Conservation (phyloP, 2,329 filamentous ascomycete species). For the Cladophialophora exuberans region DNA sequence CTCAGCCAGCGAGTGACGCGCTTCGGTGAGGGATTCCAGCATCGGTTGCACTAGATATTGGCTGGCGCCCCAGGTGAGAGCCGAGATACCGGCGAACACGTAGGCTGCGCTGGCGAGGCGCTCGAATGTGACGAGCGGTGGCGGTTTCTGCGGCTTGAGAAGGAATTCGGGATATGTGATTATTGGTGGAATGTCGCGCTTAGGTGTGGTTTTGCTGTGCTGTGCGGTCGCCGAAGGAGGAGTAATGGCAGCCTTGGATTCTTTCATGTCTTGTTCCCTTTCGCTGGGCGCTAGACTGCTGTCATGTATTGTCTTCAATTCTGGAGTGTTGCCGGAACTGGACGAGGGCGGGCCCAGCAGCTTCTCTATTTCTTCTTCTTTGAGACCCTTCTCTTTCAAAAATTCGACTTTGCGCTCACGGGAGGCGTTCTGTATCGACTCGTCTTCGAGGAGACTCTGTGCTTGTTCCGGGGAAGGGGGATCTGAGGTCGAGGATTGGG, state of each 20-base stretch:
- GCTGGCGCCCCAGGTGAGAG: conserved; percentile 55
- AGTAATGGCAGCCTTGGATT: not conserved
- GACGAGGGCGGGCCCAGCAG: conserved; percentile 55
- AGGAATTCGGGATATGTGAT: conserved; percentile 71
- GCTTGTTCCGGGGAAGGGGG: conserved; percentile 66
- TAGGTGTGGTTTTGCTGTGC: conserved; percentile 21
- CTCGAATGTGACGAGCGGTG: conserved; percentile 62
- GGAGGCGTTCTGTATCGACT: conserved; percentile 69
- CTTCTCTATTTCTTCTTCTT: conserved; percentile 66
- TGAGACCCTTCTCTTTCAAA: conserved; percentile 75
- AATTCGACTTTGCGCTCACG: conserved; percentile 76
- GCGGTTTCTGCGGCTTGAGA: conserved; percentile 60
- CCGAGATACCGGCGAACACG: conserved; percentile 57
- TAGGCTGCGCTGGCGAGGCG: conserved; percentile 62
- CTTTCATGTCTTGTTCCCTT: conserved; percentile 1
- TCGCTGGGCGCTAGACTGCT: conserved; percentile 16
- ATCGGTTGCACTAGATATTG: conserved; percentile 30
- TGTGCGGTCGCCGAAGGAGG: conserved; percentile 9
- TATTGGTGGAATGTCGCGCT: conserved; percentile 60
- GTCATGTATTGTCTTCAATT: conserved; percentile 34
- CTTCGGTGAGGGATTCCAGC: conserved; percentile 48
- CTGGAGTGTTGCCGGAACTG: conserved; percentile 14
- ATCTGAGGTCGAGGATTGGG: conserved; percentile 33
- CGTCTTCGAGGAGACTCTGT: conserved; percentile 73
- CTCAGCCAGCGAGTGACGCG: conserved; percentile 60